Base-by-base conservation (phyloP, 1,284 basidiomycete genomes). In the Schizophyllum commune region DNA sequence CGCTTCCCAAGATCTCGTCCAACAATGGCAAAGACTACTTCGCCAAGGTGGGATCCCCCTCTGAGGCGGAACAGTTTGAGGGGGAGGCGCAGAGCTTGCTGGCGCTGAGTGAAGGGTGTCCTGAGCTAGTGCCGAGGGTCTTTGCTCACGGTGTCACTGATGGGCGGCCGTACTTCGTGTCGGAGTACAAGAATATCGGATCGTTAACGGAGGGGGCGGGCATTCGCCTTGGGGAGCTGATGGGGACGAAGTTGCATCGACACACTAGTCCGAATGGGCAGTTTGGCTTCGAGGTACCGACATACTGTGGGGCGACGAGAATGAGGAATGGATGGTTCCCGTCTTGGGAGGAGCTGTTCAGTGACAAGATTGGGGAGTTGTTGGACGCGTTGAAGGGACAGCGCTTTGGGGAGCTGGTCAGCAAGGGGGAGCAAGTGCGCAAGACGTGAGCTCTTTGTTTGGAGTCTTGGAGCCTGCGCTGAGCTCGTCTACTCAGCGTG, bases 251-350 rank as follows among this genome's bases (percentile, higher is more conserved):
- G 68, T 69, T 91, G 62, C 90, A 91, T 63, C 68, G 67, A 6
- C 77, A 81, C 69, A 76, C 78, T 68, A 86, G 81, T 64, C 65
- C 70, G 15, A 73, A 81, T 0, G 83, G 83, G 2, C 19, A 27
- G 19, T 94, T 85, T 71, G 92, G 92, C 1, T 94, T 94, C 67
- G 71, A 74, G 1, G 81, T 91, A 6, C 86, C 89, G 0, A 94
- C 92, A 7, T 91, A 86, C 71, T 95, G 92, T 66, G 92, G 92
- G 1, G 80, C 78, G 6, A 94, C 92, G 4, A 81, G 84, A 62
- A 80, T 92, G 68, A 79, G 84, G 61, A 94, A 94, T 66, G 88
- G 88, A 7, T 89, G 87, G 86, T 86, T 79, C 67, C 73, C 81
- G 57, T 85, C 80, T 0, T 94, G 91, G 91, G 83, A 87, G 61